These are phyloP conservation scores for Bruguiera hainesii DNA, from an alignment of 441 rosid genomes.

Conservation along the genomic window DNA sequence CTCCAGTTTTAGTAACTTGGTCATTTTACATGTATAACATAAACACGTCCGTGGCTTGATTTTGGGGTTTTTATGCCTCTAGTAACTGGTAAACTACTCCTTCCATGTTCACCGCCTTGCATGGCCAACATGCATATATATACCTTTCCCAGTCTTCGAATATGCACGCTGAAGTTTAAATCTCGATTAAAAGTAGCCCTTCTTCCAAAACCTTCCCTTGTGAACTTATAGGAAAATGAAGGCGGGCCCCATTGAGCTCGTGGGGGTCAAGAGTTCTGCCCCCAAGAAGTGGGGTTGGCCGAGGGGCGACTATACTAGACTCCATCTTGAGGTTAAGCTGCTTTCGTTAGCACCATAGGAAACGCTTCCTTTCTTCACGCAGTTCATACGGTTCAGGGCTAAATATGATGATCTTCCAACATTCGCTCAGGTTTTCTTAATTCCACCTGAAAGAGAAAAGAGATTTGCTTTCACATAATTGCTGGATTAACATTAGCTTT, in stretches of 20 bases:
- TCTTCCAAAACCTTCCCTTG: not conserved
- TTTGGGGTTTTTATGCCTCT: constrained; percentile 6
- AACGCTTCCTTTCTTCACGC: constrained; percentile 45
- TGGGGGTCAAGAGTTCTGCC: constrained; percentile 3
- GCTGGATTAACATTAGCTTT: not conserved
- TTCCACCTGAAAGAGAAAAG: too few species aligned
- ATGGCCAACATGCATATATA: constrained; percentile 1
- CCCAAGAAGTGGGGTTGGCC: constrained; percentile 11
- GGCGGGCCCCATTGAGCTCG: constrained; percentile 12
- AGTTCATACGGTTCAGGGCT: constrained; percentile 39
- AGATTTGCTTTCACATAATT: too few species aligned
- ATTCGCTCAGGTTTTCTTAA: constrained; percentile 28
- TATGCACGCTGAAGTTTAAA: not conserved
- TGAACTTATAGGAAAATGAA: constrained; percentile 8
- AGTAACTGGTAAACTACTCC: not conserved
- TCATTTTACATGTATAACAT: not conserved
- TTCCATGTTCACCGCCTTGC: not conserved
- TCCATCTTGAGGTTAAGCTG: constrained; percentile 31
- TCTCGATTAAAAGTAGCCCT: not conserved
- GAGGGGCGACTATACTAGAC: constrained; percentile 27
- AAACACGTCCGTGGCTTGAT: not conserved
- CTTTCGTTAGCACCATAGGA: constrained; percentile 26
- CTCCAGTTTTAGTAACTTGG: not conserved
- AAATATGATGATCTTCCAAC: constrained; percentile 41
- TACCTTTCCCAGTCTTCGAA: not conserved